Evolutionary conservation across 2,329 filamentous ascomycete species (phyloP), one percentile per base, ranked within the genome.

Genomic region (Arthrobotrys sphaeroides): DNA sequence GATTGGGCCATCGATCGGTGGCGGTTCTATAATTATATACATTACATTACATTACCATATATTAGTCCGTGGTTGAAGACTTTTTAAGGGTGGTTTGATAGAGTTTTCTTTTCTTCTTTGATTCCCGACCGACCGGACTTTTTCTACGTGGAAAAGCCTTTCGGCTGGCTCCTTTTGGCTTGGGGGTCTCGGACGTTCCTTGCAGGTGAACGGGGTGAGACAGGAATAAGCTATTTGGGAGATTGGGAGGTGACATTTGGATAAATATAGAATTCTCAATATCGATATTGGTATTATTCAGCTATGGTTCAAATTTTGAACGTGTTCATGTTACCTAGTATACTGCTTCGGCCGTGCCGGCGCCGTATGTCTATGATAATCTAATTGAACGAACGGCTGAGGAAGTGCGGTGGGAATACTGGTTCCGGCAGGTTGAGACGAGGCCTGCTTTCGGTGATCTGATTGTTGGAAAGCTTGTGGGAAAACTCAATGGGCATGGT

Each of bases 391-490:
- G n/a, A n/a, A n/a, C n/a, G n/a, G n/a, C n/a, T n/a, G n/a, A n/a
- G n/a, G n/a, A n/a, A n/a, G 40, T 33, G 60, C 57, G 28, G 57
- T 40, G 6, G 61, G 55, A 53, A 18, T 53, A 55, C 70, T 74
- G 45, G 62, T 74, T 74, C 43, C 62, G 70, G 70, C 47, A 68
- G 55, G 38, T 74, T 64, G 62, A 74, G 40, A 74, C 70, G 70
- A 68, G 22, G 38, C 16, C 12, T 49, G 43, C 26, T 61, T 62
- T 60, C 42, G 68, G 59, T 59, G 49, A 66, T 61, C 43, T 16
- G 18, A 38, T 43, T 40, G 47, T 40, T 43, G 49, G 38, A n/a
- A 55, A 51, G 45, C 43, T 64, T 36, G 16, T 40, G n/a, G 53
- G 20, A 4, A 22, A 33, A 16, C 12, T 47, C 18, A 62, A 36